Evolutionary conservation across 2,329 filamentous ascomycete species (phyloP).

Genomic region (Xylariaceae sp.): DNA sequence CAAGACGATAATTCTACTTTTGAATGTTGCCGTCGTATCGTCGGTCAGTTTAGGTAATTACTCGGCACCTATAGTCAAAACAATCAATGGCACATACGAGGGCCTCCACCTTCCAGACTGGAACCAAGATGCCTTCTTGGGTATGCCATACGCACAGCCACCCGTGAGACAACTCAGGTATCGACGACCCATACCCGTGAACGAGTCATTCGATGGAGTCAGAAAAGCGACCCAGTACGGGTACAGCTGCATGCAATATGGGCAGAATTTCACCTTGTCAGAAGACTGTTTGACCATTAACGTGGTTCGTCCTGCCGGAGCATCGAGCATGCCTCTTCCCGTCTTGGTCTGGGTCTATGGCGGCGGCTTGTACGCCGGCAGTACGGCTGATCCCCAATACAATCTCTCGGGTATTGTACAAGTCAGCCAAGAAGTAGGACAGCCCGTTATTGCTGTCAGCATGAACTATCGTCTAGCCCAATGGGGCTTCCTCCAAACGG

Average conservation of each 20-base stretch:
- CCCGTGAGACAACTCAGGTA: slow-evolving; percentile 46
- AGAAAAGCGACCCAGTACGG: slow-evolving; percentile 50
- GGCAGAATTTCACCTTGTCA: slow-evolving; percentile 48
- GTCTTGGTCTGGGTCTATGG: slow-evolving; percentile 64
- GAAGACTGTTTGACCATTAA: slow-evolving; percentile 56
- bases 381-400: slow-evolving; percentile 61
- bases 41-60: neutral
- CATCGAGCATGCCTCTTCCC: slow-evolving; percentile 43
- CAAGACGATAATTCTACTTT: neutral
- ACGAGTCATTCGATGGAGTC: slow-evolving; percentile 46
- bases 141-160: slow-evolving; percentile 48
- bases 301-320: slow-evolving; percentile 49
- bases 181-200: slow-evolving; percentile 45
- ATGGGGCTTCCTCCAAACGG: slow-evolving; percentile 59
- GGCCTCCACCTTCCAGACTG: slow-evolving; percentile 43
- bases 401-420: slow-evolving; percentile 68
- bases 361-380: slow-evolving; percentile 59
- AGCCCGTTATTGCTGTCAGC: slow-evolving; percentile 59
- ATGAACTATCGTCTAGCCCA: slow-evolving; percentile 60
- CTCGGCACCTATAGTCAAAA: slow-evolving; percentile 28
- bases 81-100: slow-evolving; percentile 43
- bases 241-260: slow-evolving; percentile 55
- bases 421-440: slow-evolving; percentile 55
- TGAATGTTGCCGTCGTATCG: neutral
- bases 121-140: slow-evolving; percentile 50